Base-by-base conservation (phyloP, 1,284 basidiomycete genomes). In the Takashimella tepidaria region DNA sequence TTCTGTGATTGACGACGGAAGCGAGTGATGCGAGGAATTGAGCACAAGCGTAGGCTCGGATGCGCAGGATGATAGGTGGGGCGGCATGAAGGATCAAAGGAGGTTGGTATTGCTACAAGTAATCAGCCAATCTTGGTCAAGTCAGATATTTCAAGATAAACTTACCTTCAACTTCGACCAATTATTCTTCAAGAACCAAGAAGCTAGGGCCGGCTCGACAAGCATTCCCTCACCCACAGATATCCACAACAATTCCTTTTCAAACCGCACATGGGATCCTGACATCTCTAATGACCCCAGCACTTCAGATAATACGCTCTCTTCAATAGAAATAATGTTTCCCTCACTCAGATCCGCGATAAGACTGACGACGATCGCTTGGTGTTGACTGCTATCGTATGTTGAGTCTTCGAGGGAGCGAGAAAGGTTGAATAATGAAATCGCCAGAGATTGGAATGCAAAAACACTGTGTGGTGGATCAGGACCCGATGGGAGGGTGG, bases 231-330 rank as follows among this genome's bases (percentile, higher is more conserved):
- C 57, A 1, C 56, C 64, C 0, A 64, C 56, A 4, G 70, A 62
- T 16, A 68, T 49, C 72, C 72, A 74, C 4, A 70, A 20, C 11
- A 72, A 49, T 47, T 74, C 72, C 24, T 58, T 64, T 42, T 69
- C 70, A 5, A 66, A 37, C 1, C 63, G 63, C 25, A 57, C 56
- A 3, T 47, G n/a, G 2, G 50, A 49, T 23, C 50, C 54, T 2
- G 31, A 49, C 19, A 52, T 8, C n/a, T 61, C 59, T n/a, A 47
- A n/a, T 5, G 37, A 43, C 3, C 52, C 57, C 20, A 60, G 22
- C 3, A 66, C 25, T 8, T 63, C 60, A 8, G 47, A 20, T 8
- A 70, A 24, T 5, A 59, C 58, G 2, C 41, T 45, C 10, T 57
- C 48, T 5, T 67, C 57, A 8, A 73, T 53, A 8, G 53, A 46